A percentile compares a stretch with the other conserved stretches of the same genome.
Evolutionary conservation across 1,284 basidiomycete genomes (phyloP).

Genomic region (Cryptococcus neoformans): DNA sequence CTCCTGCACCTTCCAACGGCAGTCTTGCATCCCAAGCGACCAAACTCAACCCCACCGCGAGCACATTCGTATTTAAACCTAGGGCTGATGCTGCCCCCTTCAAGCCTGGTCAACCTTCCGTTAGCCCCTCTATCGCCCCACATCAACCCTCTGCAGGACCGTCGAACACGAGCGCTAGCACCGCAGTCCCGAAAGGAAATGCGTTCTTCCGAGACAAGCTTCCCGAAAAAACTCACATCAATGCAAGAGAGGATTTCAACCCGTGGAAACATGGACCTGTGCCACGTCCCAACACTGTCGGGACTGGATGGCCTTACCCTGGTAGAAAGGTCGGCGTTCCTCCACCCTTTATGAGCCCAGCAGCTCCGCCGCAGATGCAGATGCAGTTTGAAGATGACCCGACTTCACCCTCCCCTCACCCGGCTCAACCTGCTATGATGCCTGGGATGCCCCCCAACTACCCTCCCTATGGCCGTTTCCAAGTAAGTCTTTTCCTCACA

Average conservation of each 20-base stretch:
- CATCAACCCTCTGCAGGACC: conserved; percentile 30
- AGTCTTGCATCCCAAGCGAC: conserved; percentile 15
- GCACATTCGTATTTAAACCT: conserved; percentile 63
- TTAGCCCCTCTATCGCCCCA: conserved; percentile 23
- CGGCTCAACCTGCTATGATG: conserved; percentile 23
- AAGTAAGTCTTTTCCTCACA: conserved; percentile 13
- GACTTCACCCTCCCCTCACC: conserved; percentile 13
- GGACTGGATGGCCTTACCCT: conserved; percentile 71
- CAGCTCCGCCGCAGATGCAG: conserved; percentile 7
- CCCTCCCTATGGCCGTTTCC: conserved; percentile 33
- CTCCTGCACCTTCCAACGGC: conserved; percentile 51
- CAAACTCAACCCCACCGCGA: conserved; percentile 75
- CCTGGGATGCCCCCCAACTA: conserved; percentile 31
- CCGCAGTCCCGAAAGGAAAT: conserved; percentile 51
- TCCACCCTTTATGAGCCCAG: conserved; percentile 57
- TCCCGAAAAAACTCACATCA: conserved; percentile 64
- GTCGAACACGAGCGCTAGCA: conserved; percentile 46
- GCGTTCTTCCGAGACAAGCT: conserved; percentile 81
- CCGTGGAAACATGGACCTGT: conserved; percentile 81
- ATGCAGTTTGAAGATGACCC: conserved; percentile 24
- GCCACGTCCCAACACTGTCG: conserved; percentile 64
- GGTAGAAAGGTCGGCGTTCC: conserved; percentile 73
- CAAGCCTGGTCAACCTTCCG: conserved; percentile 45
- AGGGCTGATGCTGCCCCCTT: conserved; percentile 52
- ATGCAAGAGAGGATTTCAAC: conserved; percentile 91